Evolutionary conservation across 2,329 filamentous ascomycete genomes (phyloP).

Genomic region (Fusarium stilboides): DNA sequence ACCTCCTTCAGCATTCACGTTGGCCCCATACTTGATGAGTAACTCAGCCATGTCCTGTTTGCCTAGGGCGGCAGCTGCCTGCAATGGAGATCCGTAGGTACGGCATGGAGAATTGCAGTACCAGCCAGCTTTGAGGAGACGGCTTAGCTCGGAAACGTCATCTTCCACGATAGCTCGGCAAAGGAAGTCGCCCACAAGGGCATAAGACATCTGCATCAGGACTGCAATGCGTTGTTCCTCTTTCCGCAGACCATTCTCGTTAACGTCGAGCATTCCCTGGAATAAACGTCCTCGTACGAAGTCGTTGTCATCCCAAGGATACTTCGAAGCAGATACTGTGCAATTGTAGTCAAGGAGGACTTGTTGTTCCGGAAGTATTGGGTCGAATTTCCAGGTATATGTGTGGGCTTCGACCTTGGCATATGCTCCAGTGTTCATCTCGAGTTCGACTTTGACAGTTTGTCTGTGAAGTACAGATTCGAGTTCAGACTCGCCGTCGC

Average conservation of each 20-base stretch:
- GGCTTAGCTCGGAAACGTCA: neutral
- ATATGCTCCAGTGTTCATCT: neutral
- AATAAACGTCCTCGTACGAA: neutral
- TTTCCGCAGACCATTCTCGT: neutral
- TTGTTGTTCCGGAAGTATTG: neutral
- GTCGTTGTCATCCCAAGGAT: constrained; percentile 1
- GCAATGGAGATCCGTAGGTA: neutral
- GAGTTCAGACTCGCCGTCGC: neutral
- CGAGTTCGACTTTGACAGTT: neutral
- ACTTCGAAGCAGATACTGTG: neutral
- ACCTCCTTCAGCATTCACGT: constrained; percentile 1
- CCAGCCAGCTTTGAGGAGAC: neutral
- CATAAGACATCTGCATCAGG: neutral
- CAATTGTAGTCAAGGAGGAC: neutral
- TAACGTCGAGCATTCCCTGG: neutral
- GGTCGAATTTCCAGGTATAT: neutral
- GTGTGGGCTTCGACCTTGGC: neutral
- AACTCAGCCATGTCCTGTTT: neutral
- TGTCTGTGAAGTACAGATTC: neutral
- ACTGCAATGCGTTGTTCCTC: neutral
- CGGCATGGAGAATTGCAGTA: neutral
- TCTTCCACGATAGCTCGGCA: neutral
- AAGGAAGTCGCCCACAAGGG: neutral
- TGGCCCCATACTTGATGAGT: constrained; percentile 2
- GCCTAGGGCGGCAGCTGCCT: neutral